Base-by-base conservation (phyloP, 345 rosid genomes). In the Nasturtium officinale region DNA sequence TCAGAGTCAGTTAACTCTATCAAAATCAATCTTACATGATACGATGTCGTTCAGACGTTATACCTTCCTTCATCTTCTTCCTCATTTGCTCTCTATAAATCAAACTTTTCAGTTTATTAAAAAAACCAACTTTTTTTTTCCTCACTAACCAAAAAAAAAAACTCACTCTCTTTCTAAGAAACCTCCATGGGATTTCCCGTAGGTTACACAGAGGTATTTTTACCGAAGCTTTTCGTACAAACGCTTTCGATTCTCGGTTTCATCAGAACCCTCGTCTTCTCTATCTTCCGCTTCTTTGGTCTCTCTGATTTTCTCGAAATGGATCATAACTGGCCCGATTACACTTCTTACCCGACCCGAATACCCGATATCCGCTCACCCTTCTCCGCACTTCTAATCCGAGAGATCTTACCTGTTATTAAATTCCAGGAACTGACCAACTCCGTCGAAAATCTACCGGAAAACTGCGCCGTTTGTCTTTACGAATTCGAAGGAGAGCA, bases 391-490 rank as follows among this genome's bases (percentile, higher is more conserved):
- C 71, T 83, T 55, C 74, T 91, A 71, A 85, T 94, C 85, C 90
- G 95, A 9, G 98, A 91, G 75, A 81, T 87, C 78, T 79, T 93
- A 11, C 96, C 96, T 5, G 87, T 90, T 6, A 71, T 83, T 15
- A 87, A 82, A 81, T 89, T 83, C 79, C 80, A 85, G 71, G 87
- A 85, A 7, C 63, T 86, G 1, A 56, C 32, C 0, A 54, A 28
- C 2, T 66, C 68, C 60, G 77, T 53, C 1, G 83, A 83, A 35
- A 88, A 89, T 37, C 76, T 72, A 26, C 89, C 89, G 35, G 96
- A 87, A 74, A 82, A 83, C 60, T 93, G 98, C 58, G 96, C 89
- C 2, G 97, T 93, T 9, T 93, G 98, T 61, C 65, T 93, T 56
- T 82, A 82, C 71, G 96, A 93, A 71, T 89, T 93, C 66, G 89